These are phyloP conservation scores for Yarrowia phangngaensis DNA, from an alignment of 805 yeast genomes.

Conservation along the genomic window DNA sequence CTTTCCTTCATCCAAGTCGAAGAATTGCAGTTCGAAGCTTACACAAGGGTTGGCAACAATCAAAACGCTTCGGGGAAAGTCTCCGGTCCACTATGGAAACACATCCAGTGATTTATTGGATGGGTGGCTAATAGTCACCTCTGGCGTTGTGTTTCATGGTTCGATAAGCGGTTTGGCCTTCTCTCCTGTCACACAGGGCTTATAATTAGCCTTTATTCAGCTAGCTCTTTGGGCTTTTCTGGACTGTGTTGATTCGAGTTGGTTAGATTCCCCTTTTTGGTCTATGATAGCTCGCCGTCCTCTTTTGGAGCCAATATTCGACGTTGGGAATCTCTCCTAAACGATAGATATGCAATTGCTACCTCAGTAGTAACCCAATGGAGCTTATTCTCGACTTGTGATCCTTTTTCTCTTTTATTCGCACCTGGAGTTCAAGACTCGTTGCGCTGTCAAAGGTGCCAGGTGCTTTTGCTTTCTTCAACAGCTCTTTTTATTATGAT, in stretches of 20 bases:
- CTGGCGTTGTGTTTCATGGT: constrained; percentile 25
- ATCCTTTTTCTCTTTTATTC: constrained; percentile 28
- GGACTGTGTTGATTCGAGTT: constrained; percentile 23
- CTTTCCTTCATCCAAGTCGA: constrained; percentile 28
- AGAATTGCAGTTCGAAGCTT: constrained; percentile 40
- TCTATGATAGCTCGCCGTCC: constrained; percentile 18
- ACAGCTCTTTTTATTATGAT: constrained; percentile 31
- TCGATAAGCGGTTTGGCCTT: constrained; percentile 27
- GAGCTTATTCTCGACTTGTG: constrained; percentile 39
- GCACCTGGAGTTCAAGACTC: constrained; percentile 28
- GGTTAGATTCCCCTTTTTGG: constrained; percentile 12
- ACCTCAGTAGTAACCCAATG: constrained; percentile 37
- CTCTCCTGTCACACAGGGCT: constrained; percentile 13
- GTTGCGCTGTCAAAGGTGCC: constrained; percentile 35
- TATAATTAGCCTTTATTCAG: constrained; percentile 15
- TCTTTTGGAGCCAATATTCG: constrained; percentile 26
- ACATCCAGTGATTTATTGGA: constrained; percentile 30
- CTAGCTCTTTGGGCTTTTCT: constrained; percentile 27
- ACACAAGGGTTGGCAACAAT: constrained; percentile 30
- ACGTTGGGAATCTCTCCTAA: constrained; percentile 29
- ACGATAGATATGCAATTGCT: constrained; percentile 40
- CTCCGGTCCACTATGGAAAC: constrained; percentile 40
- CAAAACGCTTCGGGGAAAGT: constrained; percentile 40
- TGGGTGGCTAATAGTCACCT: constrained; percentile 12
- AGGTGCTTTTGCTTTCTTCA: constrained; percentile 27